A percentile compares a stretch with the other conserved stretches of the same genome.
phyloP scores from a whole-genome alignment of 2,329 filamentous ascomycete genomes.

The Sporothrix variecibatus region DNA sequence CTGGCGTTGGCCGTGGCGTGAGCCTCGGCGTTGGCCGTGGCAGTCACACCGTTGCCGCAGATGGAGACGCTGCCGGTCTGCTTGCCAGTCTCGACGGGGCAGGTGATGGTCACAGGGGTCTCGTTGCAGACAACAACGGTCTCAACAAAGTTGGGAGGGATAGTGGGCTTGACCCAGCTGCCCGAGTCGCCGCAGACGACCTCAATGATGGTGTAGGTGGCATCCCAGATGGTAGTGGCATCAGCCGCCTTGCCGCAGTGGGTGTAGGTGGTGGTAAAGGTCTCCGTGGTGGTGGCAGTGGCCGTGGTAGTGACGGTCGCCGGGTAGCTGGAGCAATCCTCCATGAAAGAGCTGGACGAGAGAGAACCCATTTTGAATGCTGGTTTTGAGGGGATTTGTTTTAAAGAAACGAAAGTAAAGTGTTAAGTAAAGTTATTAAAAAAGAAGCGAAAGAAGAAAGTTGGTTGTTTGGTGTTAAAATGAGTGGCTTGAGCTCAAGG shows the following conservation, averaged over 20 bases:
- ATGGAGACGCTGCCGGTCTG: slow-evolving; percentile 25
- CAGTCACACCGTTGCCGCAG: slow-evolving; percentile 31
- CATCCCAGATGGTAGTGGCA: slow-evolving; percentile 42
- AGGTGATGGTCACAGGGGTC: slow-evolving; percentile 27
- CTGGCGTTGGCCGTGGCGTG: slow-evolving; percentile 12
- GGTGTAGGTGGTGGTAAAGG: slow-evolving; percentile 44
- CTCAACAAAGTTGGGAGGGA: slow-evolving; percentile 33
- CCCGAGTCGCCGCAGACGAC: slow-evolving; percentile 44
- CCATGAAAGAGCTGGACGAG: slow-evolving; percentile 19
- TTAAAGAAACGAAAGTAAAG: background rate
- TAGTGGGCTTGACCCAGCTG: slow-evolving; percentile 45
- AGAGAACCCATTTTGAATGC: slow-evolving; percentile 20
- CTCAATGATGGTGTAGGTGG: slow-evolving; percentile 46
- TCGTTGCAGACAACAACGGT: slow-evolving; percentile 30
- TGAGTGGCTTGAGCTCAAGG: slow-evolving; percentile 14
- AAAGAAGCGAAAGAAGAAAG: slow-evolving; percentile 10
- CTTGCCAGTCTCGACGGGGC: slow-evolving; percentile 24
- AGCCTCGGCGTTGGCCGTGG: slow-evolving; percentile 20
- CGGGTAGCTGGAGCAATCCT: background rate
- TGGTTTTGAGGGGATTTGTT: background rate
- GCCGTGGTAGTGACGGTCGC: slow-evolving; percentile 18
- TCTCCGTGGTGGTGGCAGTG: slow-evolving; percentile 33
- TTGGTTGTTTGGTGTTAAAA: background rate
- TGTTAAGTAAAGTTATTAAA: background rate
- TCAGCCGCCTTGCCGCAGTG: slow-evolving; percentile 43